A percentile compares a stretch with the other conserved stretches of the same genome.
These are phyloP conservation scores for Sicyos baderoa DNA, from an alignment of 306 rosid genomes.

Conservation along the genomic window DNA sequence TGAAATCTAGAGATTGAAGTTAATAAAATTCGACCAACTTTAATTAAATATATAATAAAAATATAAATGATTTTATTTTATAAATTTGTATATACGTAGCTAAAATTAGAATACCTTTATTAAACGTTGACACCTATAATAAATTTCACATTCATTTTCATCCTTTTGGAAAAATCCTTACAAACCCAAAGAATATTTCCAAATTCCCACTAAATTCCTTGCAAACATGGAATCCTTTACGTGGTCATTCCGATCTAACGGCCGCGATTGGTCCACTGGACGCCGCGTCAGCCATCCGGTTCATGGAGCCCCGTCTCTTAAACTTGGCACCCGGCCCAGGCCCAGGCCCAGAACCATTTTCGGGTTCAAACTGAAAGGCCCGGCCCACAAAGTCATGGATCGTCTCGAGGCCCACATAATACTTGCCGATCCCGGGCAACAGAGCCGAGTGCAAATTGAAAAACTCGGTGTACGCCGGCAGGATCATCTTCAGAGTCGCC, in stretches of 20 bases:
- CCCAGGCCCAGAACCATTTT: conserved; percentile 1
- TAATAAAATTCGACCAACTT: no score
- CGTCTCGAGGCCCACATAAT: conserved; percentile 40
- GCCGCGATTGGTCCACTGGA: conserved; percentile 29
- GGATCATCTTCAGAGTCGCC: conserved; percentile 46
- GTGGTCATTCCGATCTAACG: conserved; percentile 18
- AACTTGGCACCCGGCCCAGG: conserved; percentile 22
- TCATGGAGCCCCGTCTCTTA: conserved; percentile 32
- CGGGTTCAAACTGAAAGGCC: conserved; percentile 32
- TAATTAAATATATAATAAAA: no score
- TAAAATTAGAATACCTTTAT: no score
- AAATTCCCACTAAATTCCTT: background rate
- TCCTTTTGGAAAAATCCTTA: background rate
- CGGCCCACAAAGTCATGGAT: conserved; percentile 38
- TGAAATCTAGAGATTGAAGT: no score
- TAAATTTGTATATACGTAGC: no score
- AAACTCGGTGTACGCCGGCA: conserved; percentile 45
- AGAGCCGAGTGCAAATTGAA: conserved; percentile 37
- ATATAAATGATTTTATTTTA: no score
- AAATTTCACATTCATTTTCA: no score
- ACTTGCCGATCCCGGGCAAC: conserved; percentile 33
- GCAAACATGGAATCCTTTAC: background rate
- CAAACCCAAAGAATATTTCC: no score
- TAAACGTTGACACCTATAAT: no score
- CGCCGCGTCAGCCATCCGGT: conserved; percentile 32